Conservation (phyloP, 148 eudicot genomes). For the Amaranthus hypochondriacus region DNA sequence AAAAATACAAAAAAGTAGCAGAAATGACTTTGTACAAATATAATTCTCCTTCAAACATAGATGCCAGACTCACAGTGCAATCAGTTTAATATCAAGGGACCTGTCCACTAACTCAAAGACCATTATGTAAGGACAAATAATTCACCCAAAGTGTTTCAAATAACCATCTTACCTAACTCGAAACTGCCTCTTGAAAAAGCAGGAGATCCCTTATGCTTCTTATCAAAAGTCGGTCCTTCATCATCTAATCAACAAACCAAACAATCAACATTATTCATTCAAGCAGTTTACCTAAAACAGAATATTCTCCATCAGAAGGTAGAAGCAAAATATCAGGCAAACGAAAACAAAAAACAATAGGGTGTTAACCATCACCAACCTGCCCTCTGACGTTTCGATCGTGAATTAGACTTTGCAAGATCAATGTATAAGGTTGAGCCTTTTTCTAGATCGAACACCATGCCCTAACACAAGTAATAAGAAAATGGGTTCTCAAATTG, state of each 20-base stretch:
- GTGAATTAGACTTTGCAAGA: constrained; percentile 93
- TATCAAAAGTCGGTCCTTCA: constrained; percentile 52
- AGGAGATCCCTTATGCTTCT: constrained; percentile 61
- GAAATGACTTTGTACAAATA: not conserved
- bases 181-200: constrained; percentile 42
- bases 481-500: not conserved
- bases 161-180: constrained; percentile 61
- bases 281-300: not conserved
- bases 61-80: not conserved
- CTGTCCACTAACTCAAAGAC: constrained; percentile 2
- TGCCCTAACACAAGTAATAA: constrained; percentile 46
- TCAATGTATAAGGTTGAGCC: constrained; percentile 80
- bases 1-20: not conserved
- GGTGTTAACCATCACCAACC: constrained; percentile 35
- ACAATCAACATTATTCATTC: not conserved
- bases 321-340: not conserved
- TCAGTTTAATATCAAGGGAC: not conserved
- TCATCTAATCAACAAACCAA: constrained; percentile 45
- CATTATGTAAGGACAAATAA: not conserved
- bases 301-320: not conserved
- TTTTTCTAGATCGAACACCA: constrained; percentile 91
- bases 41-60: not conserved
- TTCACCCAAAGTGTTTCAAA: not conserved
- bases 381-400: constrained; percentile 80
- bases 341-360: not conserved